Percentiles rank a stretch among this genome's conserved stretches.
phyloP scores from a whole-genome alignment of 352 stramenopile species.

The Phytophthora pisi region DNA sequence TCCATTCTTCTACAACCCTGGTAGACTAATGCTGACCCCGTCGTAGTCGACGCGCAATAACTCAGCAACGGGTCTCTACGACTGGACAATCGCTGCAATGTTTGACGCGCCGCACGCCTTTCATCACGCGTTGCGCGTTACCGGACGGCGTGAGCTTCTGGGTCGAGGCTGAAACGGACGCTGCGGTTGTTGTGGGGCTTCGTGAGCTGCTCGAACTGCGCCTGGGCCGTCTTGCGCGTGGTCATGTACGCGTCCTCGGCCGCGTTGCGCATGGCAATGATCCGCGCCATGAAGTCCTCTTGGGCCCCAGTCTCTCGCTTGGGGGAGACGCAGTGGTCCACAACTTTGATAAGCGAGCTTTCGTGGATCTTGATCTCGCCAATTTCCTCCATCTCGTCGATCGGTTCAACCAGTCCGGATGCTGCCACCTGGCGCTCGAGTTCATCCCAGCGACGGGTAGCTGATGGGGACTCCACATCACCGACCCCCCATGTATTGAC shows the following conservation, averaged over 20 bases:
- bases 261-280: constrained; percentile 59
- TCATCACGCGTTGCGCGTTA: constrained; percentile 16
- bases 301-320: constrained; percentile 6
- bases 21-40: constrained; percentile 13
- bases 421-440: constrained; percentile 18
- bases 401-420: constrained; percentile 8
- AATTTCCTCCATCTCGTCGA: constrained; percentile 21
- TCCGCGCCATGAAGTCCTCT: constrained; percentile 45
- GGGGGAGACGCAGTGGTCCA: constrained; percentile 11
- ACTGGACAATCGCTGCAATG: constrained; percentile 15
- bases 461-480: constrained; percentile 11
- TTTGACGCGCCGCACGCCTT: constrained; percentile 11
- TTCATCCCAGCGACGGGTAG: constrained; percentile 22
- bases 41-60: constrained; percentile 1
- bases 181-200: constrained; percentile 10
- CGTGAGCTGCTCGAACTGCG: constrained; percentile 23
- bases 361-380: constrained; percentile 23
- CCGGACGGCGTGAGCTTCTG: constrained; percentile 1
- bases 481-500: constrained; percentile 27
- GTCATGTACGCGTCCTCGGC: constrained; percentile 63
- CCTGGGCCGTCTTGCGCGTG: constrained; percentile 25
- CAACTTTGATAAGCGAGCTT: constrained; percentile 17
- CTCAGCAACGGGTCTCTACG: neutral
- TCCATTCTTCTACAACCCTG: constrained; percentile 14
- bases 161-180: constrained; percentile 22